Conservation (phyloP, 345 rosid species). For the Lepidium didymum region DNA sequence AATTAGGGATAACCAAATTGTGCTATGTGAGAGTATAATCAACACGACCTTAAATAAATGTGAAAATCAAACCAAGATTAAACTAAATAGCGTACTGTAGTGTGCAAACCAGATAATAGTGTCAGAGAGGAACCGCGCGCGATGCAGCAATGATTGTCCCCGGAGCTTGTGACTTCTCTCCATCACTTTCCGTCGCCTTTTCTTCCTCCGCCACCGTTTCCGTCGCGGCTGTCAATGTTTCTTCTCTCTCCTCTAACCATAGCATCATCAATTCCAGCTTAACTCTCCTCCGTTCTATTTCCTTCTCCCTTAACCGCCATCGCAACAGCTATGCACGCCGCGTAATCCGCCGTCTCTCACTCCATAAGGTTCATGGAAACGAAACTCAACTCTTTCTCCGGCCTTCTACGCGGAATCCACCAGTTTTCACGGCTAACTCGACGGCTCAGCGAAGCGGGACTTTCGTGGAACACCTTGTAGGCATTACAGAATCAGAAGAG, state of each 20-base stretch:
- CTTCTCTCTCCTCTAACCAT: neutral
- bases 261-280: conserved; percentile 22
- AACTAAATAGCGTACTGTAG: neutral
- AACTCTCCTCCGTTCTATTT: conserved; percentile 18
- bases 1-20: too few relatives aligned
- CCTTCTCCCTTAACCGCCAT: conserved; percentile 22
- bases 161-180: conserved; percentile 14
- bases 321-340: conserved; percentile 2
- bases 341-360: conserved; percentile 1
- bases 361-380: neutral
- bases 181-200: conserved; percentile 15
- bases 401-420: neutral
- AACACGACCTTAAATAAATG: too few relatives aligned
- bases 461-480: conserved; percentile 45
- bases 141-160: conserved; percentile 22
- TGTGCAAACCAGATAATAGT: neutral
- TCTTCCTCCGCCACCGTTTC: neutral
- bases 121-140: neutral
- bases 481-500: neutral
- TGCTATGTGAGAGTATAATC: too few relatives aligned
- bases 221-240: neutral
- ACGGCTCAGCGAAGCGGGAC: conserved; percentile 19
- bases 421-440: neutral
- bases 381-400: neutral
- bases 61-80: neutral